Percentiles rank a stretch among this genome's conserved stretches.
Evolutionary conservation across 2,329 filamentous ascomycete species (phyloP).

Genomic region (Rutstroemia sp.): DNA sequence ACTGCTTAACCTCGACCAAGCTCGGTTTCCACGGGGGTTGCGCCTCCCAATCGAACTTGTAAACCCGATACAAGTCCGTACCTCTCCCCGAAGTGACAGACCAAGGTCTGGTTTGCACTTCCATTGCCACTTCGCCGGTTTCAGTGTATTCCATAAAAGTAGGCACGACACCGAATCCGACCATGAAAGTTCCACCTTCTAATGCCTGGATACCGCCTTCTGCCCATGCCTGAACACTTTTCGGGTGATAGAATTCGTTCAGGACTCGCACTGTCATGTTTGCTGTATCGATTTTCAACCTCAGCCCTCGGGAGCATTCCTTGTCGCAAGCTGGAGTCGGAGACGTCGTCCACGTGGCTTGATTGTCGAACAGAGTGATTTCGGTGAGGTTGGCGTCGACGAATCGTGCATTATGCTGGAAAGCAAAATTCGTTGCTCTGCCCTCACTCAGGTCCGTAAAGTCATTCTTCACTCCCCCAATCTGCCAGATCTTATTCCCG

Average conservation of each 20-base stretch:
- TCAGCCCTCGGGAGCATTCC: slow-evolving; percentile 27
- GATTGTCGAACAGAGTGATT: slow-evolving; percentile 24
- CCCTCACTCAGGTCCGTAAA: slow-evolving; percentile 30
- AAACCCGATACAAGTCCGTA: slow-evolving; percentile 22
- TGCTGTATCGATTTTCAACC: slow-evolving; percentile 33
- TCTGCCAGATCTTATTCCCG: slow-evolving; percentile 39
- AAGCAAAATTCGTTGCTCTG: slow-evolving; percentile 39
- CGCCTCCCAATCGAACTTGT: slow-evolving; percentile 25
- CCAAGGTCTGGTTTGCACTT: slow-evolving; percentile 35
- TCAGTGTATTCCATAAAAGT: slow-evolving; percentile 40
- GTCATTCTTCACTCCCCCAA: slow-evolving; percentile 38
- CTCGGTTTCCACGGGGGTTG: slow-evolving; percentile 22
- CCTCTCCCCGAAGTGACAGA: slow-evolving; percentile 18
- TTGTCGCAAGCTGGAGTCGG: neutral
- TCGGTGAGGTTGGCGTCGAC: slow-evolving; percentile 25
- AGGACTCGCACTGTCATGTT: slow-evolving; percentile 37
- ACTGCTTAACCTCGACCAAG: slow-evolving; percentile 16
- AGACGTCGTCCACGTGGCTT: slow-evolving; percentile 23
- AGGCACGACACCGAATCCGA: slow-evolving; percentile 43
- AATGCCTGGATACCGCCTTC: slow-evolving; percentile 39
- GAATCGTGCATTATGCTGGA: slow-evolving; percentile 38
- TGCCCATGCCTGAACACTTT: slow-evolving; percentile 33
- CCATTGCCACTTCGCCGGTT: slow-evolving; percentile 34
- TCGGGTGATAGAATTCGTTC: slow-evolving; percentile 33
- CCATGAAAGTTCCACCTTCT: slow-evolving; percentile 38